phyloP scores from a whole-genome alignment of 2,329 filamentous ascomycete species.

The Lecanoromycetidae sp. region DNA sequence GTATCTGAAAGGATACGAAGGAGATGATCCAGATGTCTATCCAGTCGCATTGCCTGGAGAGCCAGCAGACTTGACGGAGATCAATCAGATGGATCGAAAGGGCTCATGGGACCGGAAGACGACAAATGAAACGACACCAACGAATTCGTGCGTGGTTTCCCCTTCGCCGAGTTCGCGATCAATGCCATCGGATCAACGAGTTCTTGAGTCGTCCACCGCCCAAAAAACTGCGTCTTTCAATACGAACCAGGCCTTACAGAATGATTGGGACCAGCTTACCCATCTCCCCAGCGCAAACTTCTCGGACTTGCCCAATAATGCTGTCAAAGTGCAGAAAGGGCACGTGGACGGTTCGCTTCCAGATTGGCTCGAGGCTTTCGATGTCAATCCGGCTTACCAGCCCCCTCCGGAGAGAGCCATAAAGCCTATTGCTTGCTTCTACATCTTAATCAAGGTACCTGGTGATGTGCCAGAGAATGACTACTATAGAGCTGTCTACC shows the following conservation, averaged over 20 bases:
- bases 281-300: constrained; percentile 14
- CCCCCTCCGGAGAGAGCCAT: constrained; percentile 60
- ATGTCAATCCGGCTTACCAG: constrained; percentile 75
- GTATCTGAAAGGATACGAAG: constrained; percentile 63
- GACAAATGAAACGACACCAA: constrained; percentile 42
- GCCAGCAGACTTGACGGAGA: constrained; percentile 46
- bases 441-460: constrained; percentile 50
- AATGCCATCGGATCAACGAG: constrained; percentile 43
- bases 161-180: constrained; percentile 56
- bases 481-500: constrained; percentile 75
- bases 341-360: constrained; percentile 50
- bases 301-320: constrained; percentile 35
- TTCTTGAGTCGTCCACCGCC: constrained; percentile 37
- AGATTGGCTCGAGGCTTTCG: constrained; percentile 82
- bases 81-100: constrained; percentile 34
- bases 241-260: constrained; percentile 36
- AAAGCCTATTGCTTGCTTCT: constrained; percentile 81
- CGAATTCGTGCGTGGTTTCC: constrained; percentile 50
- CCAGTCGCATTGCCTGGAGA: constrained; percentile 64
- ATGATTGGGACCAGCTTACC: constrained; percentile 20
- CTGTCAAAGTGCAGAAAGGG: constrained; percentile 41
- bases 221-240: constrained; percentile 24
- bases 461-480: constrained; percentile 41
- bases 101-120: constrained; percentile 35
- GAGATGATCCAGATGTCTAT: constrained; percentile 67